Evolutionary conservation across 2,329 filamentous ascomycete genomes (phyloP).

Genomic region (Graphiopsis chlorocephala): DNA sequence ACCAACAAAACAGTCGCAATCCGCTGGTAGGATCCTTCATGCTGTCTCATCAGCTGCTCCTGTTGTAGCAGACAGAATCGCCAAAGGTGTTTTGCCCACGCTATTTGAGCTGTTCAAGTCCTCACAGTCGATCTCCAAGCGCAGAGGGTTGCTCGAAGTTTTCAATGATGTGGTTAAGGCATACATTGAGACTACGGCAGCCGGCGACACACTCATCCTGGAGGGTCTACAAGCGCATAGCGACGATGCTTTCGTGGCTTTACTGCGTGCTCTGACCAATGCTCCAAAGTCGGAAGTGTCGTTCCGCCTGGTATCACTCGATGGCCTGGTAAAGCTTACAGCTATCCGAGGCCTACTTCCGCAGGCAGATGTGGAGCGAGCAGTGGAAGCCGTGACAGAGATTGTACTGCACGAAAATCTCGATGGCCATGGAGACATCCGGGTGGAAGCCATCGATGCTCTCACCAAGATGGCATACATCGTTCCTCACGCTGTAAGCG

Average conservation of each 20-base stretch:
- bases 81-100: constrained; percentile 56
- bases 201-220: constrained; percentile 37
- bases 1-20: constrained; percentile 66
- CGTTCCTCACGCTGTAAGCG: constrained; percentile 60
- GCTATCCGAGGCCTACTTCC: constrained; percentile 41
- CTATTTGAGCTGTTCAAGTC: constrained; percentile 60
- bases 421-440: constrained; percentile 55
- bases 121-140: constrained; percentile 60
- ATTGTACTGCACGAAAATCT: constrained; percentile 60
- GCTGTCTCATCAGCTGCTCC: constrained; percentile 56
- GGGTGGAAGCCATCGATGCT: constrained; percentile 56
- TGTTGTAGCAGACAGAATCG: constrained; percentile 53
- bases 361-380: constrained; percentile 44
- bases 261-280: constrained; percentile 43
- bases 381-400: constrained; percentile 60
- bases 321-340: constrained; percentile 44
- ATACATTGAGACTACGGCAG: constrained; percentile 50
- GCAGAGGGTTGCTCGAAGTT: constrained; percentile 61
- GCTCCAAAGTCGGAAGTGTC: constrained; percentile 50
- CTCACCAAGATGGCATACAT: constrained; percentile 61
- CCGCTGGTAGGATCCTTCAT: constrained; percentile 59
- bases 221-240: constrained; percentile 42
- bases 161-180: constrained; percentile 57
- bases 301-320: constrained; percentile 46
- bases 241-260: constrained; percentile 41